Evolutionary conservation across 192 early-diverging fungal species (phyloP), one percentile per base, ranked within the genome.

Genomic region (Backusella westeae): DNA sequence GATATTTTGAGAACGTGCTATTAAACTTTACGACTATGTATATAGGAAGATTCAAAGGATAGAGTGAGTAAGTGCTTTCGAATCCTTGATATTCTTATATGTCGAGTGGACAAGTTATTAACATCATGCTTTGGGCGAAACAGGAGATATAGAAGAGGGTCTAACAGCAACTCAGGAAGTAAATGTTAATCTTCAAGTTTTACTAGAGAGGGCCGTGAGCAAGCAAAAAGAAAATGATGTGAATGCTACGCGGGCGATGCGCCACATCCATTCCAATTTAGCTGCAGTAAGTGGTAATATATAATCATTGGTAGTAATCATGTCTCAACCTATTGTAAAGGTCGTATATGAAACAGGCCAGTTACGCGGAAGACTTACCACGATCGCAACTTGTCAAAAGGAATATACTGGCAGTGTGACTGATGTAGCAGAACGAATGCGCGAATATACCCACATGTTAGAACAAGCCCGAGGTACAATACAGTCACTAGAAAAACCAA

Each of bases 381-480:
- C 78, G 1, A 79, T 79, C 29, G 78, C 72, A 32, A 52, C 19
- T 8, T 53, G 65, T 34, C 78, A 79, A 63, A 59, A 67, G 29
- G 36, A 71, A 46, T 66, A 79, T 36, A 52, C 75, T 49, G 78
- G 78, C 0, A 79, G 39, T 14, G 78, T 65, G 15, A 70, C 53
- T 12, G 74, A 79, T 67, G 67, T 79, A 4, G 74, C 53, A 19
- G 46, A 75, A 56, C 44, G 74, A 53, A 75, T 79, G 49, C 73
- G 78, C n/a, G 78, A 79, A 75, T 79, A 79, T 67, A 68, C 78
- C 36, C 46, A 65, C 17, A 75, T 79, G 69, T 59, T 79, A 26
- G 78, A 79, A 44, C 73, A 79, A 67, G 78, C 78, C 59, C 56
- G 69, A 79, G 78, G 74, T 2, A 79, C 78, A 35, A 79, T 79